Evolutionary conservation across 176 grass and related monocot genomes (phyloP).

Genomic region (Oryza longistaminata): DNA sequence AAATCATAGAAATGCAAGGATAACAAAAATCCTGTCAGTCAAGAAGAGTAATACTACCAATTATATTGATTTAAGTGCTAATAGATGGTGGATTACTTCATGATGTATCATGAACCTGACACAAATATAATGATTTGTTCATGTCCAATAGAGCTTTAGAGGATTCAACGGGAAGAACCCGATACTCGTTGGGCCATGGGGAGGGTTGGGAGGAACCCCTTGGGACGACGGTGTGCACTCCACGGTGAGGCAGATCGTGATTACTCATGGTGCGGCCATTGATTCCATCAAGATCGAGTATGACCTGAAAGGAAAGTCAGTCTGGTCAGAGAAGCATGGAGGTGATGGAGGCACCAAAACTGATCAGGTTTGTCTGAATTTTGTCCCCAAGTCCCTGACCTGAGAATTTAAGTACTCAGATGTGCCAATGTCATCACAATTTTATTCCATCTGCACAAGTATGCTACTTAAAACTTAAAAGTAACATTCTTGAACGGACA

Average conservation of each 20-base stretch:
- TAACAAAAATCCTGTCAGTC: background rate
- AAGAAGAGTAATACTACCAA: background rate
- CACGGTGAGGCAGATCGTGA: slow-evolving; percentile 39
- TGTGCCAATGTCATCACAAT: background rate
- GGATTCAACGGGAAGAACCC: slow-evolving; percentile 37
- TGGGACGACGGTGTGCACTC: slow-evolving; percentile 58
- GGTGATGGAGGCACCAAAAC: slow-evolving; percentile 32
- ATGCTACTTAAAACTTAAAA: background rate
- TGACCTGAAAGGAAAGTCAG: slow-evolving; percentile 42
- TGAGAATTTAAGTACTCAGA: background rate
- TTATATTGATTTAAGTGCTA: background rate
- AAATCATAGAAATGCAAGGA: background rate
- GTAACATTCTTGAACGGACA: background rate
- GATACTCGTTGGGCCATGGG: slow-evolving; percentile 51
- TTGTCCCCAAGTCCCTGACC: background rate
- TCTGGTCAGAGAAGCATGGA: slow-evolving; percentile 60
- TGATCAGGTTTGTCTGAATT: slow-evolving; percentile 43
- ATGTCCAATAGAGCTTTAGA: slow-evolving; percentile 46
- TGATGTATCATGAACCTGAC: background rate
- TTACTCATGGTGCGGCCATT: slow-evolving; percentile 42
- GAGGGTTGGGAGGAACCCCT: slow-evolving; percentile 48
- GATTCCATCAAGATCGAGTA: slow-evolving; percentile 56
- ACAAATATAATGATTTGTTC: background rate
- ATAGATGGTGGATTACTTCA: background rate
- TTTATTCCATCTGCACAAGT: background rate